phyloP scores from a whole-genome alignment of 2,329 filamentous ascomycete species.

The Alternaria infectoria region DNA sequence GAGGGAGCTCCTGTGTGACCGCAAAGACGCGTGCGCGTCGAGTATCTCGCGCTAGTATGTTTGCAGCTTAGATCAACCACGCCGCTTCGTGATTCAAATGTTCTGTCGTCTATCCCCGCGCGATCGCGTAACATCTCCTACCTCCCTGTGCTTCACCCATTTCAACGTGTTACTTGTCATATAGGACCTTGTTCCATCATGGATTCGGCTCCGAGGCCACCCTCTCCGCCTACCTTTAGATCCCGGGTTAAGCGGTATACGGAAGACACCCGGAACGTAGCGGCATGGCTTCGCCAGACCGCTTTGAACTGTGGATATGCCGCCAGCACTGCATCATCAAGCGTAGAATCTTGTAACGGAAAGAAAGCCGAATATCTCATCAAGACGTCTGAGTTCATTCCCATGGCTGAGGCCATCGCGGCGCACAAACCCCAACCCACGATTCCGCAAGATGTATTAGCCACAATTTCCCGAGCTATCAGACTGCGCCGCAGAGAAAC shows the following conservation, averaged over 20 bases:
- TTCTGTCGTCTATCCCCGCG: background rate
- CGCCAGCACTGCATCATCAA: background rate
- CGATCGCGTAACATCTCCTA: background rate
- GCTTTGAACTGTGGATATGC: background rate
- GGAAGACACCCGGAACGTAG: background rate
- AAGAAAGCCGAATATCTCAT: background rate
- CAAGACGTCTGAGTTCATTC: background rate
- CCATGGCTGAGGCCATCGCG: background rate
- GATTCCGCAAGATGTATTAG: background rate
- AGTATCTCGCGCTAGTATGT: background rate
- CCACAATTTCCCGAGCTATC: background rate
- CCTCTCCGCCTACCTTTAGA: background rate
- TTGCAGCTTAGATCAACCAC: background rate
- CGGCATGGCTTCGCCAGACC: background rate
- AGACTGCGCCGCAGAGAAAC: background rate
- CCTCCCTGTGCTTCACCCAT: background rate
- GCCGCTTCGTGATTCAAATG: background rate
- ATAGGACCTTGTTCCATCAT: background rate
- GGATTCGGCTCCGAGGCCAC: background rate
- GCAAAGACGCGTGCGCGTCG: background rate
- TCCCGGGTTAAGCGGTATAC: background rate
- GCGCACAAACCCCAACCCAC: background rate
- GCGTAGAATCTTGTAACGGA: background rate
- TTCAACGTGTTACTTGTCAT: background rate
- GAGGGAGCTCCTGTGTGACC: background rate